Evolutionary conservation across 1,284 basidiomycete genomes (phyloP).

Genomic region (Leucoagaricus sp.): DNA sequence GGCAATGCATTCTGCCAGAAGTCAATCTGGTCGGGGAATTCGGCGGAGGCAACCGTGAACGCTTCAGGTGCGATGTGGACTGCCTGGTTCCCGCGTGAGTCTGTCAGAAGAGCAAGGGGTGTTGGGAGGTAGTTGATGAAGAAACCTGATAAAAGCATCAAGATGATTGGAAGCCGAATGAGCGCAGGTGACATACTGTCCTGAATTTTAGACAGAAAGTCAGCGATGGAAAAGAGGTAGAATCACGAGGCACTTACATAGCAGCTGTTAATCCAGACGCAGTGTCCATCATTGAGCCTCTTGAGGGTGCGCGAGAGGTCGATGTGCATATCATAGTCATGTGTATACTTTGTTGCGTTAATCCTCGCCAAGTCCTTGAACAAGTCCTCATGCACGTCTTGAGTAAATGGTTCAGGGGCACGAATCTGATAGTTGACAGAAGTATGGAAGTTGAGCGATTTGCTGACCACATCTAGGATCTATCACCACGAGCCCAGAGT

Average conservation of each 20-base stretch:
- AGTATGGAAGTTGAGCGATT: conserved; percentile 61
- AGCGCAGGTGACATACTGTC: conserved; percentile 42
- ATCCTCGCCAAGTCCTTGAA: conserved; percentile 55
- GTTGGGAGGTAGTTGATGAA: conserved; percentile 57
- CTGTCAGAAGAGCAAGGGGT: conserved; percentile 53
- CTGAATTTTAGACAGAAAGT: conserved; percentile 37
- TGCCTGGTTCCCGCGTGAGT: conserved; percentile 44
- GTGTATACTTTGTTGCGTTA: conserved; percentile 41
- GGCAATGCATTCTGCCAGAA: conserved; percentile 61
- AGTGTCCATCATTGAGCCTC: conserved; percentile 54
- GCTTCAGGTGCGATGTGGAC: conserved; percentile 64
- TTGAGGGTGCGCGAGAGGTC: conserved; percentile 57
- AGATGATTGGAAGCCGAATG: not conserved
- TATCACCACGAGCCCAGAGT: conserved; percentile 21
- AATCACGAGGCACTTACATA: conserved; percentile 26
- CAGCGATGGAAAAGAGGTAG: conserved; percentile 28
- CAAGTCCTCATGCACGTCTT: conserved; percentile 61
- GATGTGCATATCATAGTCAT: conserved; percentile 60
- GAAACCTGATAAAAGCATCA: conserved; percentile 31
- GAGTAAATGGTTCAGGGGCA: conserved; percentile 34
- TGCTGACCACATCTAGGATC: conserved; percentile 61
- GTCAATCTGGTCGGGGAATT: conserved; percentile 55
- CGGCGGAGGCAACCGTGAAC: conserved; percentile 52
- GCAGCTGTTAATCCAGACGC: conserved; percentile 38
- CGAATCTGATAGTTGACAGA: conserved; percentile 58